These are phyloP conservation scores for Xylaria bambusicola DNA, from an alignment of 495 filamentous ascomycete species.

Conservation along the genomic window DNA sequence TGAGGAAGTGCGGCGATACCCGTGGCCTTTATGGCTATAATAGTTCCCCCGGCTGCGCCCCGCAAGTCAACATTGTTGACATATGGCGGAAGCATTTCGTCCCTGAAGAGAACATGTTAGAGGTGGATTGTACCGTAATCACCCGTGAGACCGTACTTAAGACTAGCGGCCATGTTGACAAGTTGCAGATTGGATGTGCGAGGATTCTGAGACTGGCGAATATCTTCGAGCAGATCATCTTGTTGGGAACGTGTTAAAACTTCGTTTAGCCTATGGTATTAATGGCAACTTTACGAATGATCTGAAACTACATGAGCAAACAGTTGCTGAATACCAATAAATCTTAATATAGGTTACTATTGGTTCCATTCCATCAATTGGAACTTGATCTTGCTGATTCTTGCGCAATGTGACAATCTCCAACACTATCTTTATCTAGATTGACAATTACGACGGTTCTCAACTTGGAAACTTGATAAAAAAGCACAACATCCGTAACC, in stretches of 20 bases:
- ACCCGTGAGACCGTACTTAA: constrained; percentile 91
- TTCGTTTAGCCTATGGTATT: constrained; percentile 35
- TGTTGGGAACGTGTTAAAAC: constrained; percentile 50
- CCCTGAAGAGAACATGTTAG: constrained; percentile 87
- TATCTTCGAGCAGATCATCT: constrained; percentile 77
- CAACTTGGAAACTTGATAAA: constrained; percentile 63
- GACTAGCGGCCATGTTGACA: constrained; percentile 95
- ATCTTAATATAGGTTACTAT: constrained; percentile 58
- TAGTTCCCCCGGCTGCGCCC: constrained; percentile 77
- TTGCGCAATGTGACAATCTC: background rate
- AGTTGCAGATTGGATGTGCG: constrained; percentile 99
- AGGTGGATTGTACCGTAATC: constrained; percentile 82
- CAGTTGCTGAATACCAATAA: constrained; percentile 68
- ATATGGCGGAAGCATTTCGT: constrained; percentile 92
- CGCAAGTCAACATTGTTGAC: constrained; percentile 86
- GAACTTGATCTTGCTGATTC: background rate
- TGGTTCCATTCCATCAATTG: background rate
- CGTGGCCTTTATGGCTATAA: constrained; percentile 84
- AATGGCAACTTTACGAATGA: constrained; percentile 59
- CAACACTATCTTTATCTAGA: constrained; percentile 34
- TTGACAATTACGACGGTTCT: constrained; percentile 70
- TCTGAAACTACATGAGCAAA: constrained; percentile 63
- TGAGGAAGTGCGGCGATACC: constrained; percentile 55
- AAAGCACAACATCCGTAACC: constrained; percentile 68
- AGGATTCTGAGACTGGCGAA: constrained; percentile 95